Evolutionary conservation across 306 rosid species (phyloP), one percentile per base, ranked within the genome.

Genomic region (Myrica gale): DNA sequence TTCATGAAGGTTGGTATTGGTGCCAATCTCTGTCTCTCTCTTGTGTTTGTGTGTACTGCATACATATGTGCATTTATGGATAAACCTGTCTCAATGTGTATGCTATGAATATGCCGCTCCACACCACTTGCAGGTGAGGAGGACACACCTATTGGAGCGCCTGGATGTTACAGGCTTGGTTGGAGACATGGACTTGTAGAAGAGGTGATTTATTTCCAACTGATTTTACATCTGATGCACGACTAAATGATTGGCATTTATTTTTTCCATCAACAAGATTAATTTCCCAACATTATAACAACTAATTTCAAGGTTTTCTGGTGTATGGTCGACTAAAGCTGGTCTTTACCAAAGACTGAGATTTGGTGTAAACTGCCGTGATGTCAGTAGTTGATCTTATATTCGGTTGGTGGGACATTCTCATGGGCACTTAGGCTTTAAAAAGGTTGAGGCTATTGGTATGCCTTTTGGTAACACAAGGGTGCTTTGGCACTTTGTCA

Each of bases 181-280:
- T 95, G 99, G 99, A 92, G 99, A 79, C 96, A 88, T 79, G 97
- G 99, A 76, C 99, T 92, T 76, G 80, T 92, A 58, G 87, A 95
- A 83, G 93, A 95, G 97, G 98, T 94, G 69, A 86, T 41, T 72
- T 82, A 69, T 54, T 71, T 76, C 48, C 69, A 53, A 16, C 68
- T 57, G 61, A 50, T 72, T 60, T 7, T 57, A 9, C 45, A 15
- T 55, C 50, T 80, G 19, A 21, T 54, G 51, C 75, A 7, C 32
- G 47, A 48, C 32, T 68, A 83, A 73, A 41, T 72, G 19, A 73
- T 39, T 70, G 23, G 58, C 44, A 41, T 62, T 21, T 76, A 23
- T 60, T 71, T 45, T 37, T 54, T 73, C 20, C 69, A 44, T 67
- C 47, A 58, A 32, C 42, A 80, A 52, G 52, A 44, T 63, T 56